These are phyloP conservation scores for Agaricus sinodeliciosus DNA, from an alignment of 768 basidiomycete species.

Conservation along the genomic window DNA sequence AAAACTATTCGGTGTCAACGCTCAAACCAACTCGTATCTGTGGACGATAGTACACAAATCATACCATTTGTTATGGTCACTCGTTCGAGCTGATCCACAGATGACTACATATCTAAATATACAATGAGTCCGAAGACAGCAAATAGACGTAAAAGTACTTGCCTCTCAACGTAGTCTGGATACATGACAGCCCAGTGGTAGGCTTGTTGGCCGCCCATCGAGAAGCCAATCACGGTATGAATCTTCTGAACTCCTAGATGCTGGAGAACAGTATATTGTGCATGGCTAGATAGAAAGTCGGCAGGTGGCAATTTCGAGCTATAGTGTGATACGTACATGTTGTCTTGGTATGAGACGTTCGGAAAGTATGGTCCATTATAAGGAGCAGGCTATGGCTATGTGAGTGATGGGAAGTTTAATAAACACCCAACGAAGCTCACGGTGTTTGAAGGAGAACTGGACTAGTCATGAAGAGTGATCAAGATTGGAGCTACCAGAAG, in stretches of 20 bases:
- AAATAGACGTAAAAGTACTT: conserved; percentile 19
- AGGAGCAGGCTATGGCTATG: conserved; percentile 35
- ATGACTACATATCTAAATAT: conserved; percentile 38
- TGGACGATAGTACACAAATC: conserved; percentile 1
- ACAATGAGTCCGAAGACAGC: background rate
- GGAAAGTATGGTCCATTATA: conserved; percentile 58
- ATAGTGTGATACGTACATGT: conserved; percentile 35
- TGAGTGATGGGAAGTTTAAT: background rate
- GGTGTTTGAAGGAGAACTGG: conserved; percentile 58
- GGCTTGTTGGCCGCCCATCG: conserved; percentile 57
- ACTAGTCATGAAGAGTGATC: conserved; percentile 24
- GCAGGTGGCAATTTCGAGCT: background rate
- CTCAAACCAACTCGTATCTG: background rate
- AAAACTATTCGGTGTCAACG: conserved; percentile 30
- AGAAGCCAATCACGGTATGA: conserved; percentile 45
- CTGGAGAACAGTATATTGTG: conserved; percentile 48
- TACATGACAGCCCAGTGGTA: conserved; percentile 53
- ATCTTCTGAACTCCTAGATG: conserved; percentile 39
- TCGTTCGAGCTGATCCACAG: conserved; percentile 51
- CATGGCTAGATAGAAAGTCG: conserved; percentile 28
- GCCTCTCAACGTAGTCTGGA: conserved; percentile 48
- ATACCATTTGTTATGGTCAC: conserved; percentile 49
- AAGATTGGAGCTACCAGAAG: background rate
- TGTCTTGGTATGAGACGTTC: conserved; percentile 48
- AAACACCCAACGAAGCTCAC: conserved; percentile 19